Evolutionary conservation across 2,329 filamentous ascomycete genomes (phyloP).

Genomic region (Pseudocercospora ulei): DNA sequence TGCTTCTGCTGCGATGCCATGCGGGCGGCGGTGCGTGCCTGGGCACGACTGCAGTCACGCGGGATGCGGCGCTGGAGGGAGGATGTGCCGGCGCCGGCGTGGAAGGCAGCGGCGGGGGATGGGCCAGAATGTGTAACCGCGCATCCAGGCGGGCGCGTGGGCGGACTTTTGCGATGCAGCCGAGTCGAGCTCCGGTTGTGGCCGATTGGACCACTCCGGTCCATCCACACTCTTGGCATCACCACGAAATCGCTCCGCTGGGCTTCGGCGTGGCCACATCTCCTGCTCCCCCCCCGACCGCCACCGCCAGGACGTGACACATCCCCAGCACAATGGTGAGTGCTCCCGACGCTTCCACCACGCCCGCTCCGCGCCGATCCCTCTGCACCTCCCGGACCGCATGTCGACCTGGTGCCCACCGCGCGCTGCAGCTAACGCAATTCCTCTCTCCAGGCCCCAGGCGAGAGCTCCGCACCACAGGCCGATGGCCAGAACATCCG

Average conservation of each 20-base stretch:
- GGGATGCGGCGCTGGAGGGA: no score
- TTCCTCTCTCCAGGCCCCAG: conserved; percentile 23
- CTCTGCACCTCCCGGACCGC: no score
- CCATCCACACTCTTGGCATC: no score
- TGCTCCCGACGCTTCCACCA: conserved; percentile 19
- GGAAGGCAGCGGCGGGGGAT: no score
- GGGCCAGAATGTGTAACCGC: no score
- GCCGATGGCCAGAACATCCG: conserved; percentile 28
- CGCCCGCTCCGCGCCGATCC: conserved; percentile 9
- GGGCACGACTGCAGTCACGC: conserved; percentile 38
- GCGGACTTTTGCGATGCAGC: no score
- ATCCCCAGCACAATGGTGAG: conserved; percentile 45
- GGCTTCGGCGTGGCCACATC: conserved; percentile 6
- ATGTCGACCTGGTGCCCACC: no score
- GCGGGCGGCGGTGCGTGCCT: conserved; percentile 32
- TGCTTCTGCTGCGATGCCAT: conserved; percentile 58
- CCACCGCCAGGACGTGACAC: conserved; percentile 25
- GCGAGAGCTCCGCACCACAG: conserved; percentile 29
- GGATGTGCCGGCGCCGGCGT: no score
- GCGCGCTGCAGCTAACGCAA: conserved; percentile 14
- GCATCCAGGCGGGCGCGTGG: no score
- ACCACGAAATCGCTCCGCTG: no score
- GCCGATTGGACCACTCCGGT: no score
- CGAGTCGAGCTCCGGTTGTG: no score
- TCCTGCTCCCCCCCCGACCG: conserved; percentile 14